Evolutionary conservation across 106 monocot species (phyloP).

Genomic region (Dendrobium officinale): DNA sequence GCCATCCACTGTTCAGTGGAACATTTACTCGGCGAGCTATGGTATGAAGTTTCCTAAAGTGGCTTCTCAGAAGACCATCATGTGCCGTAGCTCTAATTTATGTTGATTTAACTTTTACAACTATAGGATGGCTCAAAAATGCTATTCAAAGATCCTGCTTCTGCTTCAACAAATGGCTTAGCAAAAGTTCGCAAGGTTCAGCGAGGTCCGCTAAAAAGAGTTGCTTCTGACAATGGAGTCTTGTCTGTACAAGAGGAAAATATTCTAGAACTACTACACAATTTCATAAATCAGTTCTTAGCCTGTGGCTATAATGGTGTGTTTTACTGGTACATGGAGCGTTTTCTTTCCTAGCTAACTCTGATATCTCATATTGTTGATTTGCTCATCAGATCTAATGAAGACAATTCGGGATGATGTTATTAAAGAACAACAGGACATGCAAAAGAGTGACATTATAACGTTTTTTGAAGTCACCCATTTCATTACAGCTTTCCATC

Average conservation of each 20-base stretch:
- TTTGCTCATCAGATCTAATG: constrained; percentile 72
- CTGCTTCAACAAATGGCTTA: constrained; percentile 35
- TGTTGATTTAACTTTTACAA: neutral
- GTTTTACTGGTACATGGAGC: neutral
- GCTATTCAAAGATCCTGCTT: constrained; percentile 59
- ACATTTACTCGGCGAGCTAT: constrained; percentile 62
- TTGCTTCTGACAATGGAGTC: constrained; percentile 58
- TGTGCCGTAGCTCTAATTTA: neutral
- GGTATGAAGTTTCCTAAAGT: constrained; percentile 29
- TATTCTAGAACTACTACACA: constrained; percentile 36
- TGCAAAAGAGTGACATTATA: constrained; percentile 66
- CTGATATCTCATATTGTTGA: constrained; percentile 7
- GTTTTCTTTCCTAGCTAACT: neutral
- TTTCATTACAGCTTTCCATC: constrained; percentile 72
- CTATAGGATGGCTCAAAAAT: constrained; percentile 84
- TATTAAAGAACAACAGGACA: constrained; percentile 51
- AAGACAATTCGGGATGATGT: constrained; percentile 74
- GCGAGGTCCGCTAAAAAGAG: constrained; percentile 77
- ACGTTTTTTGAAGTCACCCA: constrained; percentile 69
- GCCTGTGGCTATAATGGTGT: constrained; percentile 85
- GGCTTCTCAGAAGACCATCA: neutral
- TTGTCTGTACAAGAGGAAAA: constrained; percentile 37
- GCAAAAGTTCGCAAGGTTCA: constrained; percentile 48
- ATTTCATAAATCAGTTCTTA: constrained; percentile 69
- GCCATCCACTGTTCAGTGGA: constrained; percentile 50